Base-by-base conservation (phyloP, 1,284 basidiomycete species). In the Blastosporella zonata region DNA sequence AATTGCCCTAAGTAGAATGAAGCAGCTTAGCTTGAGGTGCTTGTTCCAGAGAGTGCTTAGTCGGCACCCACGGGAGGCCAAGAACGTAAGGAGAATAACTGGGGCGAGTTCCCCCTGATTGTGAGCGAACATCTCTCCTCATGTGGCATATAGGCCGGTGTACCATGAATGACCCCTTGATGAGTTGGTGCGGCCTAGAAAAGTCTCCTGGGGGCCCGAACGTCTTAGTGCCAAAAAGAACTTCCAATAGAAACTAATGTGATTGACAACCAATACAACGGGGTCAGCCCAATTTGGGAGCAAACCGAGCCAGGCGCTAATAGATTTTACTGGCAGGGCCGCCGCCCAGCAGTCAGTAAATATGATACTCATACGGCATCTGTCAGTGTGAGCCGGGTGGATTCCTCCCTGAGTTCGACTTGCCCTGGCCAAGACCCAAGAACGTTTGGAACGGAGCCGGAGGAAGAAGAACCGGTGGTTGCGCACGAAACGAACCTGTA, bases 361-460 rank as follows among this genome's bases (percentile, higher is more conserved):
- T 39, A 9, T 31, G 13, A 3, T 7, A 31, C 3, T n/a, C 8
- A 7, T 8, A 31, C 17, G 34, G 34, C 17, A 35, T 35, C 34
- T 8, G 34, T 35, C n/a, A 17, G n/a, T 15, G 34, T 15, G 34
- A 35, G 31, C n/a, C 42, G 33, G 29, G 9, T 6, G 18, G n/a
- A n/a, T n/a, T n/a, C 31, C 22, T 44, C 15, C 23, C 21, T 6
- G 31, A 31, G 20, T 9, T 35, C 25, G 10, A 35, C 8, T 45
- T 36, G 33, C 12, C 34, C 35, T 38, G 34, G 28, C 10, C 25
- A 27, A 22, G 25, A 9, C n/a, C 8, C 29, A 31, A 36, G 28
- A 17, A 22, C 37, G 35, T 46, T 44, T 44, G 43, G 36, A 22
- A 40, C 49, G 43, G 49, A 50, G 31, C 5, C 33, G 25, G 38